Evolutionary conservation across 2,329 filamentous ascomycete genomes (phyloP).

Genomic region (Colletotrichum euphorbiae): DNA sequence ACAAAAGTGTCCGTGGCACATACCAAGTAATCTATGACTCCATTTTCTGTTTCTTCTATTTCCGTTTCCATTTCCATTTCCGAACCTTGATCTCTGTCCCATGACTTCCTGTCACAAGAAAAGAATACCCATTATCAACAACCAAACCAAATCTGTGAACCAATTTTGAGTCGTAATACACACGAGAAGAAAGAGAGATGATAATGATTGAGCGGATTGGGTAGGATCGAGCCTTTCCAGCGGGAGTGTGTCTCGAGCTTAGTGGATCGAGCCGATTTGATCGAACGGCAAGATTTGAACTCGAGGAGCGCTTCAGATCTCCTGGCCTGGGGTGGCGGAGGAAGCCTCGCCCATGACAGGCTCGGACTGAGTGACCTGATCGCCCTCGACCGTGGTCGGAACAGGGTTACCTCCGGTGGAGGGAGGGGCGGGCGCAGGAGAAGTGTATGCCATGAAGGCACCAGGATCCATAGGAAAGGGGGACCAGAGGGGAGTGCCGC

Average conservation of each 20-base stretch:
- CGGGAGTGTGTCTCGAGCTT: neutral
- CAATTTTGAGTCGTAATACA: constrained; percentile 7
- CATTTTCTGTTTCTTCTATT: neutral
- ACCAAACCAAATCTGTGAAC: constrained; percentile 22
- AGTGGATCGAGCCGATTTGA: neutral
- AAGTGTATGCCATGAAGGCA: constrained; percentile 25
- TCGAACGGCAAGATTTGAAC: constrained; percentile 4
- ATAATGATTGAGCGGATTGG: constrained; percentile 1
- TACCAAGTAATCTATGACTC: constrained; percentile 22
- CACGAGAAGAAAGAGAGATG: constrained; percentile 15
- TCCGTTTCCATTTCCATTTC: constrained; percentile 12
- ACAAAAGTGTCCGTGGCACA: constrained; percentile 24
- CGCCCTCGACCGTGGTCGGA: neutral
- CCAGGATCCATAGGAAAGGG: constrained; percentile 26
- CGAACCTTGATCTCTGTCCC: constrained; percentile 15
- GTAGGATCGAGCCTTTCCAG: neutral
- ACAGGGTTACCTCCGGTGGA: neutral
- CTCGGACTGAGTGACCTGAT: constrained; percentile 34
- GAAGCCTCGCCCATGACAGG: constrained; percentile 17
- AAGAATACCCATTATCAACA: neutral
- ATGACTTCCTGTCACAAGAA: constrained; percentile 21
- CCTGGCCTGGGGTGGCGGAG: neutral
- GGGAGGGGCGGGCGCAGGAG: neutral
- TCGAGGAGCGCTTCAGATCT: constrained; percentile 1
- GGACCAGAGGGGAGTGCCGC: constrained; percentile 37